Percentiles rank a stretch among this genome's conserved stretches.
Evolutionary conservation across 176 grass and related monocot species (phyloP).

Genomic region (Phoenix dactylifera): DNA sequence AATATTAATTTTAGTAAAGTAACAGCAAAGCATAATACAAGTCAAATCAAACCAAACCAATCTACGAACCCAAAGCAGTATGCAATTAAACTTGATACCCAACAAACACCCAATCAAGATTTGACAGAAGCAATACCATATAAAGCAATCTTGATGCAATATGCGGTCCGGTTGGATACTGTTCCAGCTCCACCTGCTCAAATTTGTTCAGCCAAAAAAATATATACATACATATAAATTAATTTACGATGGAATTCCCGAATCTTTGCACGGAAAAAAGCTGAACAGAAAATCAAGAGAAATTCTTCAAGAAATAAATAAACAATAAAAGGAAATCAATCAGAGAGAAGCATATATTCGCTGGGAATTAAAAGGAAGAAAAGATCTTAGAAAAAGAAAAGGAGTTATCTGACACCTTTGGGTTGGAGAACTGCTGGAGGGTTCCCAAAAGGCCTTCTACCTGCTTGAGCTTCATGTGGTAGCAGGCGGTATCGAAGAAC

Average conservation of each 20-base stretch:
- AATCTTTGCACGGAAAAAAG: too few species aligned
- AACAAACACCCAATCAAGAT: too few species aligned
- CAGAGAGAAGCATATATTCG: background rate
- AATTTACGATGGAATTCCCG: background rate
- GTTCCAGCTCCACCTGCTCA: constrained; percentile 81
- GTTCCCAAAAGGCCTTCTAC: constrained; percentile 82
- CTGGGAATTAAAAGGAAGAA: constrained; percentile 5
- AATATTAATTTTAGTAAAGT: too few species aligned
- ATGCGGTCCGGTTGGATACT: constrained; percentile 83
- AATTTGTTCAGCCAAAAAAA: background rate
- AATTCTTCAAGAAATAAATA: too few species aligned
- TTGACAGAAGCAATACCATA: constrained; percentile 35
- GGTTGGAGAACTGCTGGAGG: constrained; percentile 67
- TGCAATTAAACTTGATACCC: too few species aligned
- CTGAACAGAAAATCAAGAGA: too few species aligned
- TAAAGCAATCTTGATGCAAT: constrained; percentile 92
- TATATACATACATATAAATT: constrained; percentile 6
- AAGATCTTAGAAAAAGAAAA: constrained; percentile 1
- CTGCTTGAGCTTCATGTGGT: constrained; percentile 81
- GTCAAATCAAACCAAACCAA: too few species aligned
- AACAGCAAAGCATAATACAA: background rate
- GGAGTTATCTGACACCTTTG: constrained; percentile 36
- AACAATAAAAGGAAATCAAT: too few species aligned
- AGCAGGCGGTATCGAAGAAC: too few species aligned
- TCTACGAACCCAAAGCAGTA: too few species aligned